Conservation (phyloP, 2,329 filamentous ascomycete species). For the Onygena corvina region DNA sequence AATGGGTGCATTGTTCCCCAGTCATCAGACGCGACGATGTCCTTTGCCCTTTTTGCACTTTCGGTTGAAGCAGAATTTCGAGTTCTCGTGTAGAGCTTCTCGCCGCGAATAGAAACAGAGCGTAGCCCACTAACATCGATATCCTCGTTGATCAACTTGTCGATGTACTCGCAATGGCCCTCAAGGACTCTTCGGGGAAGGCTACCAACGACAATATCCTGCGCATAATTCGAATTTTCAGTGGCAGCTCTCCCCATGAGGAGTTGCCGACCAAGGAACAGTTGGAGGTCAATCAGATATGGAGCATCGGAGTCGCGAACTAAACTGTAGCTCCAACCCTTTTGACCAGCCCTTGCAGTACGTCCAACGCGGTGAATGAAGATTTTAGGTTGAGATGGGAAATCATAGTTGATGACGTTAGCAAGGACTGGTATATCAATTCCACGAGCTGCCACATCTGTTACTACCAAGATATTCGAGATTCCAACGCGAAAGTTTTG, state of each 20-base stretch:
- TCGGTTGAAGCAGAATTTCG: constrained; percentile 80
- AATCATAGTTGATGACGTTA: constrained; percentile 98
- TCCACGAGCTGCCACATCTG: constrained; percentile 90
- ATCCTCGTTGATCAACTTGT: constrained; percentile 62
- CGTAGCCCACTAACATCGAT: constrained; percentile 61
- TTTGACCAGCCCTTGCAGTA: constrained; percentile 83
- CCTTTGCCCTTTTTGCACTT: constrained; percentile 77
- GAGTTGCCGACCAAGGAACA: constrained; percentile 80
- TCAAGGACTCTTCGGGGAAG: constrained; percentile 63
- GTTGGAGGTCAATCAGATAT: constrained; percentile 83
- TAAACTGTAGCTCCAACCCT: constrained; percentile 91
- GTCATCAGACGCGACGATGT: constrained; percentile 55
- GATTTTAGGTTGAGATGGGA: constrained; percentile 90
- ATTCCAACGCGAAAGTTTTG: constrained; percentile 75
- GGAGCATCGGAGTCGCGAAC: constrained; percentile 78
- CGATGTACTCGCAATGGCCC: constrained; percentile 66
- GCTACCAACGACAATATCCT: constrained; percentile 72
- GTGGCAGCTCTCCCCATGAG: constrained; percentile 56
- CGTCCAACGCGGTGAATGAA: constrained; percentile 93
- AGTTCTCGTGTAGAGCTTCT: constrained; percentile 83
- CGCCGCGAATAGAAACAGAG: constrained; percentile 69
- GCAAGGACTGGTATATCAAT: constrained; percentile 93
- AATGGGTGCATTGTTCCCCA: constrained; percentile 69
- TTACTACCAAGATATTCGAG: constrained; percentile 86
- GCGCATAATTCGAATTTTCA: constrained; percentile 56